Conservation (phyloP, 2,329 filamentous ascomycete genomes). For the Chalara sp. region DNA sequence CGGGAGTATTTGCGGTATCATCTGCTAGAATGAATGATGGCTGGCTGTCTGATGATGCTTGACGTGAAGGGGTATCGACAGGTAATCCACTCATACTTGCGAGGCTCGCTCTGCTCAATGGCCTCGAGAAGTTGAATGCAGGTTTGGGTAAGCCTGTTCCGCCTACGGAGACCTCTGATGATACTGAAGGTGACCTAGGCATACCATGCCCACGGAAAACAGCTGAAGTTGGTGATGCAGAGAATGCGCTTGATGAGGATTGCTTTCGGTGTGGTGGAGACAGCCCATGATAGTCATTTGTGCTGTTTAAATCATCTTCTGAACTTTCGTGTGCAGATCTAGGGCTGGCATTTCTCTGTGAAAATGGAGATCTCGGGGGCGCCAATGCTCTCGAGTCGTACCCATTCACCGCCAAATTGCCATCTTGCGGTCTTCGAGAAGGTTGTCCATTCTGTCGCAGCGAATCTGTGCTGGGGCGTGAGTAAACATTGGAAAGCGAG, state of each 20-base stretch:
- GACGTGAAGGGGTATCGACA: slow-evolving; percentile 47
- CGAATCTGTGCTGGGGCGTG: slow-evolving; percentile 21
- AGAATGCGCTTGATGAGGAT: slow-evolving; percentile 63
- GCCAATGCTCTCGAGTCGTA: slow-evolving; percentile 35
- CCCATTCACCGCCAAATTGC: slow-evolving; percentile 16
- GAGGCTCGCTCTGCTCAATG: slow-evolving; percentile 74
- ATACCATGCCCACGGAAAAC: slow-evolving; percentile 55
- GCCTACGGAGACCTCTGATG: slow-evolving; percentile 69
- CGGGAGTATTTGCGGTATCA: slow-evolving; percentile 60
- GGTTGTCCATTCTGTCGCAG: slow-evolving; percentile 16
- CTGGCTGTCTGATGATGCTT: slow-evolving; percentile 62
- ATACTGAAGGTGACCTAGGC: slow-evolving; percentile 74
- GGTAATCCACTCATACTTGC: slow-evolving; percentile 49
- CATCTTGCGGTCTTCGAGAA: slow-evolving; percentile 15
- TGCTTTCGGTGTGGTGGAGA: slow-evolving; percentile 71
- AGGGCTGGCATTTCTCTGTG: slow-evolving; percentile 46
- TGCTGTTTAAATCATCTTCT: slow-evolving; percentile 60
- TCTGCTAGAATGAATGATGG: slow-evolving; percentile 54
- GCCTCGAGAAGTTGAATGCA: slow-evolving; percentile 90
- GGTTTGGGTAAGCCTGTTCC: slow-evolving; percentile 57
- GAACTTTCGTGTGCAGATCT: slow-evolving; percentile 60
- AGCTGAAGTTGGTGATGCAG: slow-evolving; percentile 46
- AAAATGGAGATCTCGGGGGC: slow-evolving; percentile 37
- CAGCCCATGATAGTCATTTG: slow-evolving; percentile 22
- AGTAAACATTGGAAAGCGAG: slow-evolving; percentile 13